Evolutionary conservation across 2,329 filamentous ascomycete species (phyloP).

Genomic region (Calonectria hawksworthii): DNA sequence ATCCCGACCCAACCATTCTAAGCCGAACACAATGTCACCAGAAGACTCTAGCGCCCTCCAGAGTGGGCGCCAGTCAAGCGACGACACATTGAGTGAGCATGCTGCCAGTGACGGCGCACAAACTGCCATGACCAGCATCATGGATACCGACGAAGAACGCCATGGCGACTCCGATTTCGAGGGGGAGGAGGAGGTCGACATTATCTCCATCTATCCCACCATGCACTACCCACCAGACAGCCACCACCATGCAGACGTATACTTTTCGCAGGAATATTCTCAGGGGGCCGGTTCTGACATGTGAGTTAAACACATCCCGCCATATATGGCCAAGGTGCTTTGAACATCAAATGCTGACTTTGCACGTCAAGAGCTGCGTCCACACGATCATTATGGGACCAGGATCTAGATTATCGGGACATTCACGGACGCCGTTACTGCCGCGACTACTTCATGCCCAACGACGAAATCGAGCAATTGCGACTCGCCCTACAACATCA

Average conservation of each 20-base stretch:
- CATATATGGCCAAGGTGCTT: background rate
- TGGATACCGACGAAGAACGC: slow-evolving; percentile 50
- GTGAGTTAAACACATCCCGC: slow-evolving; percentile 53
- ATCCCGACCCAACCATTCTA: slow-evolving; percentile 39
- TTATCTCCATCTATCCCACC: slow-evolving; percentile 59
- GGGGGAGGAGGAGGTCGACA: slow-evolving; percentile 54
- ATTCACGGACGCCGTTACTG: slow-evolving; percentile 76
- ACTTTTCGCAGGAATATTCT: slow-evolving; percentile 48
- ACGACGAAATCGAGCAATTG: slow-evolving; percentile 75
- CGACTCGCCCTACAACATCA: slow-evolving; percentile 74
- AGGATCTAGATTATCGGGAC: slow-evolving; percentile 68
- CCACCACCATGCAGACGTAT: slow-evolving; percentile 54
- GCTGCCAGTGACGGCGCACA: slow-evolving; percentile 50
- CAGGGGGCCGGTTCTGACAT: slow-evolving; percentile 47
- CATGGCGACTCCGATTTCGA: slow-evolving; percentile 40
- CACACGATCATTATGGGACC: slow-evolving; percentile 63
- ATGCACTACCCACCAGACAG: slow-evolving; percentile 56
- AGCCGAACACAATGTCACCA: slow-evolving; percentile 49
- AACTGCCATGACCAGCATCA: slow-evolving; percentile 56
- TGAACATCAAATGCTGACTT: slow-evolving; percentile 10
- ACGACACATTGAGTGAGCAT: slow-evolving; percentile 50
- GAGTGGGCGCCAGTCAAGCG: slow-evolving; percentile 51
- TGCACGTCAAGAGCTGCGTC: slow-evolving; percentile 53
- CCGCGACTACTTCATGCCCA: slow-evolving; percentile 74
- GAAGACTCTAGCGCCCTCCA: slow-evolving; percentile 47